Conservation (phyloP, 176 grass and related monocot species). For the Carex kokanica region DNA sequence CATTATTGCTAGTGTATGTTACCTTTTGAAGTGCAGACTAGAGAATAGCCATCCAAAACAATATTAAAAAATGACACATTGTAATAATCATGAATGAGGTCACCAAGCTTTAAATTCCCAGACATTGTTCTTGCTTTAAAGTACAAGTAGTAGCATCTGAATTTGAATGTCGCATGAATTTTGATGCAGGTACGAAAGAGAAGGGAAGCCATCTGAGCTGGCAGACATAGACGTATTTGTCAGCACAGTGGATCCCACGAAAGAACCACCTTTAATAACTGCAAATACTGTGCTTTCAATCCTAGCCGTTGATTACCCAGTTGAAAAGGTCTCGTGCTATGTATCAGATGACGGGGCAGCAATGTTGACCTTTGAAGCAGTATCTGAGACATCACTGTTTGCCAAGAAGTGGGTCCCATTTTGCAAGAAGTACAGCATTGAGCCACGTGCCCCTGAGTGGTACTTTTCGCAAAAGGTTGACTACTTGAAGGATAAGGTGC, state of each 20-base stretch:
- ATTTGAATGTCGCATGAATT: not conserved
- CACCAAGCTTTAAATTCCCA: not conserved
- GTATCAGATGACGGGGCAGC: conserved; percentile 49
- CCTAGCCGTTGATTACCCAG: conserved; percentile 63
- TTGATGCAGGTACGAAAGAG: conserved; percentile 54
- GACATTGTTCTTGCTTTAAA: not conserved
- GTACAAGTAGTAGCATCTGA: not conserved
- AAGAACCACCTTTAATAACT: conserved; percentile 64
- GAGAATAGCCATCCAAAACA: not conserved
- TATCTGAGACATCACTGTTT: conserved; percentile 43
- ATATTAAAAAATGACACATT: not conserved
- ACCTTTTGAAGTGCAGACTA: not conserved
- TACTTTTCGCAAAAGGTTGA: conserved; percentile 44
- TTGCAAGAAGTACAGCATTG: conserved; percentile 51
- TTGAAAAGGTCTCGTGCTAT: conserved; percentile 49
- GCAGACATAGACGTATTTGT: conserved; percentile 48
- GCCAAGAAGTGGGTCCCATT: conserved; percentile 51
- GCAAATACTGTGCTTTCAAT: conserved; percentile 74
- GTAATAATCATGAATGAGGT: not conserved
- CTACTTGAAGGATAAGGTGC: conserved; percentile 51
- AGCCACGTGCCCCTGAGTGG: conserved; percentile 47
- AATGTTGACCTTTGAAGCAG: conserved; percentile 46
- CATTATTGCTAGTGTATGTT: not conserved
- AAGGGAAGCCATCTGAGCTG: conserved; percentile 50
- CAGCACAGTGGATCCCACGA: conserved; percentile 42